Evolutionary conservation across 2,329 filamentous ascomycete species (phyloP).

Genomic region (Hypoxylon sp.): DNA sequence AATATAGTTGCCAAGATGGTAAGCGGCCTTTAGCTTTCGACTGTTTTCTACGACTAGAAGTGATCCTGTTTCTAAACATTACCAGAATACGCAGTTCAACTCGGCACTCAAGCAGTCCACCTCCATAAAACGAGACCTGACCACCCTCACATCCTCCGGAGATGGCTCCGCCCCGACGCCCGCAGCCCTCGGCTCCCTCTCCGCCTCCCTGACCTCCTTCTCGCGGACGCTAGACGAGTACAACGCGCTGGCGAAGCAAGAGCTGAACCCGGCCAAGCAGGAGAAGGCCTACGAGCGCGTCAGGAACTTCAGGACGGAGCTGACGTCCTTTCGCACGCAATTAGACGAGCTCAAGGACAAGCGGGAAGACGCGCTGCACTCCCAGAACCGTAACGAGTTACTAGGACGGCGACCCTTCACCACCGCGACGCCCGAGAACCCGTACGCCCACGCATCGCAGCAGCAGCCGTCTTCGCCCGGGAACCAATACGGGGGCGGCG

Average conservation of each 20-base stretch:
- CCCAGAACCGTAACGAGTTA: conserved; percentile 77
- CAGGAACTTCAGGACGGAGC: conserved; percentile 83
- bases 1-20: conserved; percentile 18
- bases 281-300: conserved; percentile 88
- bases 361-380: conserved; percentile 75
- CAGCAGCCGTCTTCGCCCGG: conserved; percentile 43
- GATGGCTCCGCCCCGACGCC: conserved; percentile 63
- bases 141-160: conserved; percentile 64
- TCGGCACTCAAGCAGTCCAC: conserved; percentile 86
- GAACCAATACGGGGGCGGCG: conserved; percentile 52
- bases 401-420: conserved; percentile 85
- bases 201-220: conserved; percentile 74
- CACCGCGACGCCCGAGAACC: conserved; percentile 86
- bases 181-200: conserved; percentile 69
- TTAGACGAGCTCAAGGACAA: conserved; percentile 80
- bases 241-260: conserved; percentile 81
- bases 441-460: conserved; percentile 71
- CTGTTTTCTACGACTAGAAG: too few species aligned
- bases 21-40: not conserved
- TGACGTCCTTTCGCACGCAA: conserved; percentile 79
- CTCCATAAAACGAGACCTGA: conserved; percentile 78
- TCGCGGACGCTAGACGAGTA: conserved; percentile 94
- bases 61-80: not conserved
- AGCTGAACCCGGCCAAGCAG: conserved; percentile 89
- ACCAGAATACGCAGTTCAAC: conserved; percentile 86